Conservation (phyloP, 768 basidiomycete genomes). For the Kockovaella imperatae region DNA sequence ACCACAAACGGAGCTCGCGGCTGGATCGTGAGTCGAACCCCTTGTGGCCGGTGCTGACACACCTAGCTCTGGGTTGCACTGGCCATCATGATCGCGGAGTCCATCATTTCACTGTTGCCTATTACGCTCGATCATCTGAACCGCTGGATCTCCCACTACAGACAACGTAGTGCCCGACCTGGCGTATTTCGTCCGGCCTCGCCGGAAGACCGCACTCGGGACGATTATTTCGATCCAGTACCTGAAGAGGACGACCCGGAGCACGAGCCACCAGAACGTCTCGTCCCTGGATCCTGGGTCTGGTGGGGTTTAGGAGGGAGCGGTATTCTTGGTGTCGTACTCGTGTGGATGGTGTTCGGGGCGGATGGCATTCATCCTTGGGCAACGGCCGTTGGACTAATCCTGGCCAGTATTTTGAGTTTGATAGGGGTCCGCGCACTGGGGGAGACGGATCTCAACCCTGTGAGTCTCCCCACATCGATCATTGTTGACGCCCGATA, state of each 20-base stretch:
- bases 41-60: background rate
- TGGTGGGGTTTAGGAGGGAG: constrained; percentile 58
- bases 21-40: constrained; percentile 36
- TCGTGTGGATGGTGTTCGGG: constrained; percentile 87
- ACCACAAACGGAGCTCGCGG: constrained; percentile 76
- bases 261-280: constrained; percentile 57
- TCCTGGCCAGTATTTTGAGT: constrained; percentile 73
- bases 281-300: constrained; percentile 77
- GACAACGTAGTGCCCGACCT: constrained; percentile 18
- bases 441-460: constrained; percentile 81
- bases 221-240: constrained; percentile 31
- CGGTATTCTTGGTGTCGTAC: constrained; percentile 59
- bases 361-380: constrained; percentile 86
- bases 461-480: constrained; percentile 25
- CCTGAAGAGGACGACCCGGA: constrained; percentile 50
- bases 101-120: constrained; percentile 74
- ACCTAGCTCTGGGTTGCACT: constrained; percentile 75
- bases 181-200: constrained; percentile 23
- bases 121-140: constrained; percentile 52
- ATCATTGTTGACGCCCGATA: constrained; percentile 3
- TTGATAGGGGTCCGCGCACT: constrained; percentile 87
- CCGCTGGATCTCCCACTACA: constrained; percentile 16
- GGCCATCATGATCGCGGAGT: constrained; percentile 92
- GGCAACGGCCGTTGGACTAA: constrained; percentile 81
- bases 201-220: constrained; percentile 18